Evolutionary conservation across 2,329 filamentous ascomycete genomes (phyloP), one percentile per base, ranked within the genome.

Genomic region (Pestalotiopsis sp.): DNA sequence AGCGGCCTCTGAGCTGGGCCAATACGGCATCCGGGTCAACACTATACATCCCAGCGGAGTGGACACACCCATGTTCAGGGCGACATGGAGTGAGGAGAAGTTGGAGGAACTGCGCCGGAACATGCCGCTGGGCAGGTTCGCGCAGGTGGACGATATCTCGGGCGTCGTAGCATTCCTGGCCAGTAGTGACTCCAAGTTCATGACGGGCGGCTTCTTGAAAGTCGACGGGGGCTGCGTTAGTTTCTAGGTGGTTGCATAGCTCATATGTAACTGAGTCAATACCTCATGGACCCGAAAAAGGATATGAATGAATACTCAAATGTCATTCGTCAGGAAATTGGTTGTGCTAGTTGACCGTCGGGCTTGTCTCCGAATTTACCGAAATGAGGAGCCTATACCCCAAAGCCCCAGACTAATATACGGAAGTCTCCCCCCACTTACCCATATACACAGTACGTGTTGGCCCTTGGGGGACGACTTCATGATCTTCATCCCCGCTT

Each of bases 31-130:
- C 68, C 77, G 80, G 36, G 80, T 81, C 66, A 82, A 81, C 71
- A 81, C 79, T 2, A 78, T 82, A 17, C 80, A 81, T 69, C 80
- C 79, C 4, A 79, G 78, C 61, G 79, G 79, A 56, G 77, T 82
- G 27, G 76, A 80, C 49, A 76, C 77, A 2, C 77, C 78, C 6
- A 77, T 79, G 67, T 81, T 78, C 66, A 73, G 75, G 45, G 73
- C 77, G 41, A 70, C 78, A 3, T 80, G 79, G 79, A 75, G 68
- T n/a, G 68, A 73, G 23, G 77, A 80, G 66, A 77, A 76, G 68
- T 71, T 81, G 38, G 77, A 75, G 11, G 76, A 77, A 69, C 68
- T 81, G 65, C 72, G 76, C 66, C 72, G 72, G 7, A 76, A 73
- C 14, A 78, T 79, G n/a, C 75, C 78, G 2, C 69, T 82, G 39